Conservation (phyloP, 768 basidiomycete genomes). For the Holtermanniella nyarrowii region DNA sequence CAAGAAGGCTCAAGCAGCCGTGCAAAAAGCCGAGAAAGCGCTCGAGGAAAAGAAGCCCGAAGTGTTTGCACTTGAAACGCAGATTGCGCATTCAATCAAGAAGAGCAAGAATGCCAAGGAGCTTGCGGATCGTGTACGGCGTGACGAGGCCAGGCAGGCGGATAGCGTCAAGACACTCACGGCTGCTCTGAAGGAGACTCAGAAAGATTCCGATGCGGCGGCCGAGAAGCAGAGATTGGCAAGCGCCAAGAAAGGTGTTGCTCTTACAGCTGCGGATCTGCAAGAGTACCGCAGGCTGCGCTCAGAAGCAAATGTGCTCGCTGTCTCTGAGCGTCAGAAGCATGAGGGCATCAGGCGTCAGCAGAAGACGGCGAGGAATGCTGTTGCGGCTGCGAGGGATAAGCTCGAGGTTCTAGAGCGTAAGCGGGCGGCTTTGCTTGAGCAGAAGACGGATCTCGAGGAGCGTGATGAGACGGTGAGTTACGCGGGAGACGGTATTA, state of each 20-base stretch:
- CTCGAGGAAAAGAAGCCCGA: constrained; percentile 82
- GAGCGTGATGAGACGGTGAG: constrained; percentile 22
- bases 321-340: constrained; percentile 75
- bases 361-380: constrained; percentile 61
- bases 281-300: constrained; percentile 84
- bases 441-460: constrained; percentile 28
- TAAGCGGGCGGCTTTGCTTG: constrained; percentile 47
- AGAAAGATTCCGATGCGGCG: constrained; percentile 62
- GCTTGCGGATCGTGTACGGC: constrained; percentile 54
- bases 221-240: constrained; percentile 67
- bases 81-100: constrained; percentile 72
- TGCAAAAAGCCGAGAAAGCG: constrained; percentile 84
- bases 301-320: constrained; percentile 63
- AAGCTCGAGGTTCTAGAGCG: constrained; percentile 57
- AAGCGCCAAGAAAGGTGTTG: constrained; percentile 58
- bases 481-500: background rate
- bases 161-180: constrained; percentile 45
- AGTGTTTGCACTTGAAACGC: constrained; percentile 69
- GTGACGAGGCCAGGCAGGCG: constrained; percentile 46
- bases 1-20: constrained; percentile 70
- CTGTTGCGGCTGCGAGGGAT: constrained; percentile 57
- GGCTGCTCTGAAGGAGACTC: constrained; percentile 58
- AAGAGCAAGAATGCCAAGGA: constrained; percentile 63
- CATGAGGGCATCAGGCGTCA: constrained; percentile 72
- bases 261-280: constrained; percentile 70